Percentiles rank a stretch among this genome's conserved stretches.
These are phyloP conservation scores for Pulchroboletus neoregius DNA, from an alignment of 1,284 basidiomycete species.

Conservation along the genomic window DNA sequence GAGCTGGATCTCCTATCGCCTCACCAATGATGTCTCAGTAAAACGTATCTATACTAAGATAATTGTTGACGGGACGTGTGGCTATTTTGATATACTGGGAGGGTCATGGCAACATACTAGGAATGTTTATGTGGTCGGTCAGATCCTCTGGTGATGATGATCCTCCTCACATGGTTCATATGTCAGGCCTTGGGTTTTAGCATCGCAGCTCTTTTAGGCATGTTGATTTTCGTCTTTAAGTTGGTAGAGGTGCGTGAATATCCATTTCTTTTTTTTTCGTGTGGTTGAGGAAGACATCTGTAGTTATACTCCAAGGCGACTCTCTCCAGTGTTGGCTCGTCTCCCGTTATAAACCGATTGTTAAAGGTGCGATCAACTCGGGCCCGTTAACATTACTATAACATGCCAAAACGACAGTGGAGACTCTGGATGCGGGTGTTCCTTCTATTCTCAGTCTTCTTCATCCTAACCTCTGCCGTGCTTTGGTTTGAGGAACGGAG, in stretches of 20 bases:
- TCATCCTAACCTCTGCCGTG: conserved; percentile 44
- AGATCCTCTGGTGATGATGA: not conserved
- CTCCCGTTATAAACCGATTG: conserved; percentile 41
- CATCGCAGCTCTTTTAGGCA: conserved; percentile 31
- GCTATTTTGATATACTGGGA: conserved; percentile 36
- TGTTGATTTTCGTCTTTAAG: conserved; percentile 36
- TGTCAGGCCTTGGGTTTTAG: conserved; percentile 39
- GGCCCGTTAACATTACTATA: conserved; percentile 1
- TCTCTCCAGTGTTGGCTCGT: conserved; percentile 50
- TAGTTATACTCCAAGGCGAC: conserved; percentile 49
- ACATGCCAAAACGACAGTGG: conserved; percentile 32
- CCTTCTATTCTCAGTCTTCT: conserved; percentile 51
- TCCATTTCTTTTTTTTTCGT: not conserved
- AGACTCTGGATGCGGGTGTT: conserved; percentile 47
- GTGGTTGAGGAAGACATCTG: not conserved
- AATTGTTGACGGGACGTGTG: conserved; percentile 38
- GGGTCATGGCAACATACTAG: conserved; percentile 39
- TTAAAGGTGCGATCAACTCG: conserved; percentile 23
- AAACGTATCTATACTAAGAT: conserved; percentile 32
- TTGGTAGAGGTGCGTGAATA: conserved; percentile 37
- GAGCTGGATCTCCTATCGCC: conserved; percentile 42
- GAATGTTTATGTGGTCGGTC: conserved; percentile 36
- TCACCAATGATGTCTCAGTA: conserved; percentile 31
- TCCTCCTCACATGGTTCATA: not conserved
- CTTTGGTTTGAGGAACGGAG: conserved; percentile 53